Evolutionary conservation across 805 yeast genomes (phyloP), one percentile per base, ranked within the genome.

Genomic region (Ogataea nakhonphanomensis): DNA sequence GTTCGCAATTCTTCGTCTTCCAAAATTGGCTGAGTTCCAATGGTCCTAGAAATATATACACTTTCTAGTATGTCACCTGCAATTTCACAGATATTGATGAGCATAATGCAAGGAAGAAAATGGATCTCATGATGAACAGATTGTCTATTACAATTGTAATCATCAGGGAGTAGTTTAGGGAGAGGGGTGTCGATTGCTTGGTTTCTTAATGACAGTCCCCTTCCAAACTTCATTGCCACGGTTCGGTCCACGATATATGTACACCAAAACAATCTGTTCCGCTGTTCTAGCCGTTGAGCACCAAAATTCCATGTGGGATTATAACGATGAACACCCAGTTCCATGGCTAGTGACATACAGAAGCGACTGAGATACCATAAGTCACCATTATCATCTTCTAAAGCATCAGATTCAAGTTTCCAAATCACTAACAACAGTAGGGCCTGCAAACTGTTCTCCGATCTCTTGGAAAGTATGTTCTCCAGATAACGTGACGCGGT

Each of bases 231-330:
- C 59, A 53, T 50, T 4, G 59, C 57, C 15, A 55, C 51, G n/a
- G 48, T 44, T 23, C 59, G 44, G 14, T 55, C 59, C 10, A 50
- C 42, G 3, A 48, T 49, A 30, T 53, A 55, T 6, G 55, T 48
- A 22, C 51, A 41, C 59, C 59, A 55, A 32, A 55, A 55, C 21
- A 55, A 29, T 30, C 59, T 45, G 40, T 50, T 53, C 30, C 59
- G 48, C 8, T 48, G 41, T 36, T 55, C 59, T 25, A 48, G 47
- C 31, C 47, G 45, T 7, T 23, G 10, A 33, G 41, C 48, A 7
- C 59, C 57, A 41, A 55, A 53, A 37, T 49, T 45, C 58, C 59
- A 55, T 14, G 46, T 49, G 9, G 59, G 57, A 27, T 53, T 53
- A 35, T 34, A 55, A 20, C 59, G 35, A 36, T 55, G 59, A 8